These are phyloP conservation scores for Fusarium torulosum DNA, from an alignment of 2,329 filamentous ascomycete genomes.

Conservation along the genomic window DNA sequence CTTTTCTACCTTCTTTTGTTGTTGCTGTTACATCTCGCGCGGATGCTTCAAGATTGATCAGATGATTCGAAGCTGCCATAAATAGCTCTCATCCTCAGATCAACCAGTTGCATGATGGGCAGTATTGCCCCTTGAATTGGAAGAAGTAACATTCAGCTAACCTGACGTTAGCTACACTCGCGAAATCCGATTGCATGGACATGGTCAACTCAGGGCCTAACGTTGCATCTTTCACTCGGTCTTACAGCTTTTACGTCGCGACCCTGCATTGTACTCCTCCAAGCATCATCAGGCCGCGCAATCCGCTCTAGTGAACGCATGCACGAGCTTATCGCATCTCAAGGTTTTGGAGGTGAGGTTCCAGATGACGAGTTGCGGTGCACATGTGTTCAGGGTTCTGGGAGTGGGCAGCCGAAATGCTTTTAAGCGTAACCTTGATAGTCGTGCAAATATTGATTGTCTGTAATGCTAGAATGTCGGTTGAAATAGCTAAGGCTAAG, in stretches of 20 bases:
- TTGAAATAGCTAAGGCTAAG: too few species aligned
- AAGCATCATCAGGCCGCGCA: slow-evolving; percentile 12
- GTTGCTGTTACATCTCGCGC: slow-evolving; percentile 12
- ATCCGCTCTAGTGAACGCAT: background rate
- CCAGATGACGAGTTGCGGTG: slow-evolving; percentile 13
- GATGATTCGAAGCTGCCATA: background rate
- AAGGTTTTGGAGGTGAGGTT: background rate
- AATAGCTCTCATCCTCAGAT: background rate
- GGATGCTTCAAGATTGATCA: slow-evolving; percentile 1
- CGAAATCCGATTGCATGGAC: background rate
- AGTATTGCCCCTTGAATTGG: too few species aligned
- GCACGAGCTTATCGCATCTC: slow-evolving; percentile 33
- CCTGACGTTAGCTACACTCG: background rate
- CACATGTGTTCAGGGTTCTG: slow-evolving; percentile 16
- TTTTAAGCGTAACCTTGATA: background rate
- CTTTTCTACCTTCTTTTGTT: slow-evolving; percentile 25
- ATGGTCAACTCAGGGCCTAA: background rate
- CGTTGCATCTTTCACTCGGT: background rate
- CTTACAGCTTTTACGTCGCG: background rate
- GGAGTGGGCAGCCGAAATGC: background rate
- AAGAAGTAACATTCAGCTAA: too few species aligned
- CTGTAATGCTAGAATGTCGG: too few species aligned
- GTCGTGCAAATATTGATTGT: background rate
- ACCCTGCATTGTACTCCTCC: background rate
- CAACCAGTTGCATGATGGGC: too few species aligned